Percentiles rank a stretch among this genome's conserved stretches.
phyloP scores from a whole-genome alignment of 2,329 filamentous ascomycete genomes.

The Plectosphaerella plurivora region DNA sequence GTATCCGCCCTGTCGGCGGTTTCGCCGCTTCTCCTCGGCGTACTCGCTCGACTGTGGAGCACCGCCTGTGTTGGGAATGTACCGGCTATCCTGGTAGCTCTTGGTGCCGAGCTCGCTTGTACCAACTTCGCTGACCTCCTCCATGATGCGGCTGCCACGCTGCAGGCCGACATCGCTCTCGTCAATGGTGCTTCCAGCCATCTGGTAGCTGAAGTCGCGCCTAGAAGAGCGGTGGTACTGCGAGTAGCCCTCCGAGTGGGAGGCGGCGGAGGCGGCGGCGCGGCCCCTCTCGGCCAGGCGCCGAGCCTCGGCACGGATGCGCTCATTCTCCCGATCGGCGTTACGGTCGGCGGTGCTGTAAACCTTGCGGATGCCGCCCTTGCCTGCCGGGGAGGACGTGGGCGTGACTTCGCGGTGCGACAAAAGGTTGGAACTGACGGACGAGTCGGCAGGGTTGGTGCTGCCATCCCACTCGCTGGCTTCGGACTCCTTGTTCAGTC shows the following conservation, averaged over 20 bases:
- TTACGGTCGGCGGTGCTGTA: slow-evolving; percentile 56
- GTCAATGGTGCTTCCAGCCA: slow-evolving; percentile 29
- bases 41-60: slow-evolving; percentile 29
- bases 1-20: slow-evolving; percentile 26
- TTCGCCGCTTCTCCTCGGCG: slow-evolving; percentile 38
- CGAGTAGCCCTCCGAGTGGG: background rate
- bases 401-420: slow-evolving; percentile 53
- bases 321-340: slow-evolving; percentile 46
- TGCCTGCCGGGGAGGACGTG: slow-evolving; percentile 47
- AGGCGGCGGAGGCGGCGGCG: slow-evolving; percentile 15
- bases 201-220: slow-evolving; percentile 52
- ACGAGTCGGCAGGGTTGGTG: slow-evolving; percentile 62
- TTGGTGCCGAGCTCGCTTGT: slow-evolving; percentile 51
- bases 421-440: slow-evolving; percentile 59
- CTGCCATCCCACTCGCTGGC: slow-evolving; percentile 74
- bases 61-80: slow-evolving; percentile 26
- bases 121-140: slow-evolving; percentile 32
- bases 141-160: slow-evolving; percentile 27
- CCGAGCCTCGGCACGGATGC: slow-evolving; percentile 51
- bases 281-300: slow-evolving; percentile 51
- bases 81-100: slow-evolving; percentile 50
- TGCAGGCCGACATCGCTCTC: slow-evolving; percentile 21
- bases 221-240: slow-evolving; percentile 17
- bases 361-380: slow-evolving; percentile 54
- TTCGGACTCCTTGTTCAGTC: slow-evolving; percentile 79